Percentiles rank a stretch among this genome's conserved stretches.
These are phyloP conservation scores for Saitozyma sp. DNA, from an alignment of 768 basidiomycete species.

Conservation along the genomic window DNA sequence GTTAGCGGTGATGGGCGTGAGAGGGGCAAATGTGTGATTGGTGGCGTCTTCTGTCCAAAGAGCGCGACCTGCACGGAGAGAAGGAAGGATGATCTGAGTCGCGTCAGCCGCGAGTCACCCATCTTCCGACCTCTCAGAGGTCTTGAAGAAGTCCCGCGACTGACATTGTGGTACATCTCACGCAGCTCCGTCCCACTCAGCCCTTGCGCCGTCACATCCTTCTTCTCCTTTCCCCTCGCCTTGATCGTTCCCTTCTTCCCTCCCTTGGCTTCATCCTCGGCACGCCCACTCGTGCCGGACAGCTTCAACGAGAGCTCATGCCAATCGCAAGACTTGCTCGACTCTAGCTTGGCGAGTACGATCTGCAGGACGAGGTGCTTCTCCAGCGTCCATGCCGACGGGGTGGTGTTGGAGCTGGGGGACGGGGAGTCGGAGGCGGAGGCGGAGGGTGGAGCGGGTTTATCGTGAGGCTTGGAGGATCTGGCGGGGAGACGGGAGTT, in stretches of 20 bases:
- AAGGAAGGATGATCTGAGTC: constrained; percentile 24
- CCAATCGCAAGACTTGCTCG: constrained; percentile 32
- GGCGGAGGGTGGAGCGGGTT: constrained; percentile 1
- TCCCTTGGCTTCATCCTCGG: background rate
- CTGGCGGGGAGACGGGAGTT: background rate
- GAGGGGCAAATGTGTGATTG: background rate
- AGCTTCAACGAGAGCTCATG: constrained; percentile 20
- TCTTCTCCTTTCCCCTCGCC: constrained; percentile 8
- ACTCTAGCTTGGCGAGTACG: constrained; percentile 25
- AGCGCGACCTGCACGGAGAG: constrained; percentile 18
- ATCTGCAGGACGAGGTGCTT: constrained; percentile 19
- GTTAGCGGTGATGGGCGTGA: no score
- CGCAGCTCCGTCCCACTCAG: constrained; percentile 24
- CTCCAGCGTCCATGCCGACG: background rate
- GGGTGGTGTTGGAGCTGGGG: background rate
- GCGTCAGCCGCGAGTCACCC: constrained; percentile 9
- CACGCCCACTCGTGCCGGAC: background rate
- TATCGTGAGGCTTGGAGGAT: background rate
- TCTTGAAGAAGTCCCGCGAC: background rate
- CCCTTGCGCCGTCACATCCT: background rate
- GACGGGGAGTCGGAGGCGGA: background rate
- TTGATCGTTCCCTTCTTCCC: constrained; percentile 10
- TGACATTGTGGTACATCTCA: constrained; percentile 30
- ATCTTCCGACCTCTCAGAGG: background rate
- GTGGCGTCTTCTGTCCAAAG: constrained; percentile 8